Base-by-base conservation (phyloP, 2,329 filamentous ascomycete genomes). In the Colletotrichum lupini region DNA sequence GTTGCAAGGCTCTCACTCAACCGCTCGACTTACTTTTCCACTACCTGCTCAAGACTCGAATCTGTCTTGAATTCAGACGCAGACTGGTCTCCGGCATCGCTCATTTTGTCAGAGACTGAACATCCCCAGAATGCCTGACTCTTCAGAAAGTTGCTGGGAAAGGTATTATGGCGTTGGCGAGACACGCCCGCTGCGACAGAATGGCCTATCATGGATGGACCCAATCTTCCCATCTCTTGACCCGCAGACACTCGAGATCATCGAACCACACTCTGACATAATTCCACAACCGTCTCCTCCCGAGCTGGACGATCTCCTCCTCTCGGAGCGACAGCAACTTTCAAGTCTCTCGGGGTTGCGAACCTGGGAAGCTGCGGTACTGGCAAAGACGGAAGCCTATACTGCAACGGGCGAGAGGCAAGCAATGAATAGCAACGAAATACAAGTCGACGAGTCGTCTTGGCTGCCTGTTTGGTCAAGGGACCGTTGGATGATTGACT, bases 391-490 rank as follows among this genome's bases (percentile, higher is more conserved):
- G 7, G 22, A 57, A 5, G 42, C n/a, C 1, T 73, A 71, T 22
- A 30, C 56, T 7, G 58, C 35, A 6, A 16, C 8, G 4, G 46
- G 58, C 1, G 60, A 60, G 56, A 32, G 14, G 6, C 14, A 14
- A 3, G 19, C n/a, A 11, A n/a, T 58, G 4, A 16, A 4, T 11
- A 58, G 35, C 9, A 37, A 66, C n/a, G 28, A 24, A 0, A 14
- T 76, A 11, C n/a, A 16, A 1, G 71, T 74, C 14, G 37, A 42
- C 3, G 72, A 76, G 30, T 55, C 30, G 5, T 19, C n/a, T 2
- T 76, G 75, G 75, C 56, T 69, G 19, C 22, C 26, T 3, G 30
- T 72, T 5, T 76, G 74, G 58, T 42, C 46, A 30, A 69, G 60
- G 19, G 60, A 68, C n/a, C 61, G 69, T 2, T 76, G 75, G 74